Conservation (phyloP, 2,329 filamentous ascomycete genomes). For the Thelonectria discophora region DNA sequence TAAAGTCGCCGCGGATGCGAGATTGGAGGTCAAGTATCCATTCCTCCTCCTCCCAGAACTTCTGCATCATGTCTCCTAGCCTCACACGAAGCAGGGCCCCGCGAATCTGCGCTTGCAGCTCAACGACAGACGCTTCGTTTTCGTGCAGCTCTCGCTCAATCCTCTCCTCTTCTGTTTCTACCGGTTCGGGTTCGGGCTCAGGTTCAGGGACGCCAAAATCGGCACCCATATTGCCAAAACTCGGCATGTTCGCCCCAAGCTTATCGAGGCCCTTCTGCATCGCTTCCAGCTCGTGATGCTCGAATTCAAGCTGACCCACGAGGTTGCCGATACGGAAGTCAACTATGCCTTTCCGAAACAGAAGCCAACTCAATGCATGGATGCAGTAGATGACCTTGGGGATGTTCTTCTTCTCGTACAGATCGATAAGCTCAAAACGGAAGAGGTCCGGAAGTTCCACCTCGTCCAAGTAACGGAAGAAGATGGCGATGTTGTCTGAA, state of each 20-base stretch:
- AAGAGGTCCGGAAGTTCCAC: conserved; percentile 95
- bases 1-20: conserved; percentile 86
- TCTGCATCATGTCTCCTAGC: conserved; percentile 85
- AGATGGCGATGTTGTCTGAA: conserved; percentile 96
- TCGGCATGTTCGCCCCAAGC: conserved; percentile 93
- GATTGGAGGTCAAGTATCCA: conserved; percentile 84
- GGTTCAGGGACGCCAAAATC: conserved; percentile 87
- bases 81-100: conserved; percentile 81
- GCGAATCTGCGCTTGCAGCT: conserved; percentile 87
- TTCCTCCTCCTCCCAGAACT: conserved; percentile 86
- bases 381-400: conserved; percentile 99
- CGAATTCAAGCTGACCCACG: conserved; percentile 95
- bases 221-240: conserved; percentile 96
- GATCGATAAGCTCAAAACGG: conserved; percentile 93
- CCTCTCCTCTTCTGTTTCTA: conserved; percentile 90
- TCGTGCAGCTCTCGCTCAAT: conserved; percentile 84
- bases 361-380: conserved; percentile 95
- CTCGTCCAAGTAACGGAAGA: conserved; percentile 92
- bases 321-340: conserved; percentile 97
- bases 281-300: conserved; percentile 95
- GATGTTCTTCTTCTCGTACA: conserved; percentile 99
- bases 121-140: conserved; percentile 74
- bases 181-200: conserved; percentile 74
- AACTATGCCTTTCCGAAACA: conserved; percentile 93
- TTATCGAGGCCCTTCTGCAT: conserved; percentile 98